phyloP scores from a whole-genome alignment of 768 basidiomycete genomes.

The Hericium coralloides region DNA sequence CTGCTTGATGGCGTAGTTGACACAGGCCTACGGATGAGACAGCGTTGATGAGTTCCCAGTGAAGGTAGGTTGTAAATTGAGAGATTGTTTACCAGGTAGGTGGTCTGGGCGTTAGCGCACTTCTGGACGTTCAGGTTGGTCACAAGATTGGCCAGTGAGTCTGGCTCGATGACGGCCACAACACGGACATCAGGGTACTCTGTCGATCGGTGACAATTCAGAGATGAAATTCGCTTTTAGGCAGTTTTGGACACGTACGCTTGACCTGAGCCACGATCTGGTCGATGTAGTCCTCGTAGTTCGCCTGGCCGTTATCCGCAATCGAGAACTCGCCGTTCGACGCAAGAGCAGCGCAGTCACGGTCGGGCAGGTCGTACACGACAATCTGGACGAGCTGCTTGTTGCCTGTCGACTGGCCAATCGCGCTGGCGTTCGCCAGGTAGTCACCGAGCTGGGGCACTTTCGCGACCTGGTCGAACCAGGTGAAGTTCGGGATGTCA shows the following conservation, averaged over 20 bases:
- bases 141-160: conserved; percentile 60
- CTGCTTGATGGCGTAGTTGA: conserved; percentile 48
- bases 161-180: conserved; percentile 58
- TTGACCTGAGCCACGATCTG: conserved; percentile 48
- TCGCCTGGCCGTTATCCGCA: conserved; percentile 43
- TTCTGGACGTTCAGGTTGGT: conserved; percentile 55
- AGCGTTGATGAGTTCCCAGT: not conserved
- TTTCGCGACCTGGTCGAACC: conserved; percentile 52
- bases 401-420: conserved; percentile 33
- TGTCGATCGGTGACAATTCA: not conserved
- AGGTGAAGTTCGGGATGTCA: conserved; percentile 54
- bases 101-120: conserved; percentile 42
- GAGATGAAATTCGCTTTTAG: not conserved
- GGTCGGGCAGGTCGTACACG: conserved; percentile 49
- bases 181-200: conserved; percentile 54
- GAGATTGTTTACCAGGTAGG: conserved; percentile 34
- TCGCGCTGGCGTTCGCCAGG: conserved; percentile 41
- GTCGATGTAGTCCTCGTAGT: conserved; percentile 55
- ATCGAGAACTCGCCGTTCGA: conserved; percentile 62
- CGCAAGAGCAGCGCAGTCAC: conserved; percentile 56
- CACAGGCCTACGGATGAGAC: conserved; percentile 26
- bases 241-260: conserved; percentile 23
- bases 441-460: conserved; percentile 45
- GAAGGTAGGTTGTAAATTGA: not conserved
- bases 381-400: conserved; percentile 36